These are phyloP conservation scores for Pyrenochaeta sp. DNA, from an alignment of 2,329 filamentous ascomycete species.

Conservation along the genomic window DNA sequence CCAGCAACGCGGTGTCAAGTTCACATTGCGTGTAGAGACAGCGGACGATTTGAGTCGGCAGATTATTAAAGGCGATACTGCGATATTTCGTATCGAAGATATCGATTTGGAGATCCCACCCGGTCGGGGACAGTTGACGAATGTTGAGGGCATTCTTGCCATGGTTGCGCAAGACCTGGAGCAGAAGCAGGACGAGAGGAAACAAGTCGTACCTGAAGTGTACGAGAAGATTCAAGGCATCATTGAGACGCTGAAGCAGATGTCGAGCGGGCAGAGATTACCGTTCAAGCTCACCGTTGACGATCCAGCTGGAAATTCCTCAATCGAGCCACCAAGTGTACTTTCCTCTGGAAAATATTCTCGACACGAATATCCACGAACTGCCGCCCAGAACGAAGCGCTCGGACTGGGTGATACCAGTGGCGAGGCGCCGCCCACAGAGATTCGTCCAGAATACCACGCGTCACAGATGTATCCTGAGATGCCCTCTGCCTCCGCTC, in stretches of 20 bases:
- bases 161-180: conserved; percentile 83
- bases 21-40: conserved; percentile 79
- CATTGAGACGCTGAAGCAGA: conserved; percentile 75
- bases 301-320: conserved; percentile 94
- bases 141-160: conserved; percentile 86
- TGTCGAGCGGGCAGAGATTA: conserved; percentile 79
- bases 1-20: conserved; percentile 86
- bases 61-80: conserved; percentile 91
- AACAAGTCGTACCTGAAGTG: conserved; percentile 78
- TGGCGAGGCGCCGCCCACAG: conserved; percentile 63
- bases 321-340: conserved; percentile 84
- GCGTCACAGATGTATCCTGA: conserved; percentile 55
- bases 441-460: conserved; percentile 63
- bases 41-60: conserved; percentile 81
- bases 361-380: conserved; percentile 83
- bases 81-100: conserved; percentile 86
- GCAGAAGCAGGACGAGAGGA: conserved; percentile 82
- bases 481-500: conserved; percentile 43
- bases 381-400: conserved; percentile 83
- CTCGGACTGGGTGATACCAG: conserved; percentile 73
- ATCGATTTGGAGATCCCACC: conserved; percentile 92
- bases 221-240: conserved; percentile 80
- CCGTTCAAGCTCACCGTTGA: conserved; percentile 90
- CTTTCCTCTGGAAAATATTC: conserved; percentile 88
- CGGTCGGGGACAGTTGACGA: conserved; percentile 89